Evolutionary conservation across 2,329 filamentous ascomycete genomes (phyloP).

Genomic region (Laburnicola sp.): DNA sequence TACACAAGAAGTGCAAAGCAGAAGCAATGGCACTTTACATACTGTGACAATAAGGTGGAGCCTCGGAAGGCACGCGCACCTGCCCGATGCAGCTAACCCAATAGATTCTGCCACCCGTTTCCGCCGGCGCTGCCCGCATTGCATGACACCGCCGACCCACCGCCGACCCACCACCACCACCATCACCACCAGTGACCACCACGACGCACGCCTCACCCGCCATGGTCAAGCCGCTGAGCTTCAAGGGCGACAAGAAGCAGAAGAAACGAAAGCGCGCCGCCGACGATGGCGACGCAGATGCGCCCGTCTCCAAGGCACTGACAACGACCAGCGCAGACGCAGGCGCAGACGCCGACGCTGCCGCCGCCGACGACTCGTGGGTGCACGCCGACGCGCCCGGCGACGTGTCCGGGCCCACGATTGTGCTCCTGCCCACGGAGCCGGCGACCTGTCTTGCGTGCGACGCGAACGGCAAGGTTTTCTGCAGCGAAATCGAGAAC

Average conservation of each 20-base stretch:
- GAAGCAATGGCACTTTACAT: background rate
- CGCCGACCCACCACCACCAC: conserved; percentile 3
- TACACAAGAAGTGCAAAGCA: background rate
- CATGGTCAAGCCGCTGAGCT: conserved; percentile 88
- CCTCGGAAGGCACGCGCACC: background rate
- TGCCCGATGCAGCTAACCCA: background rate
- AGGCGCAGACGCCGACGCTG: conserved; percentile 48
- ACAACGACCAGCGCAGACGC: conserved; percentile 42
- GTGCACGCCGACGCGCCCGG: conserved; percentile 74
- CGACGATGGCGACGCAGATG: conserved; percentile 52
- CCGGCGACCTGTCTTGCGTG: conserved; percentile 76
- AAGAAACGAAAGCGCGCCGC: conserved; percentile 84
- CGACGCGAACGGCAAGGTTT: conserved; percentile 85
- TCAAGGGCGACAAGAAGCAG: conserved; percentile 95
- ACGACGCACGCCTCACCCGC: conserved; percentile 7
- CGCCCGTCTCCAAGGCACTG: conserved; percentile 38
- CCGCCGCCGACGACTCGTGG: conserved; percentile 81
- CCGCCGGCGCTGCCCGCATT: conserved; percentile 30
- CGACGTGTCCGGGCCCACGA: conserved; percentile 79
- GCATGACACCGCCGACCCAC: conserved; percentile 4
- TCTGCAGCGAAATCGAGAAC: conserved; percentile 80
- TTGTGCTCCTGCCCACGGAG: conserved; percentile 79
- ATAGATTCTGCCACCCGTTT: conserved; percentile 23
- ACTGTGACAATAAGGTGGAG: too few relatives aligned
- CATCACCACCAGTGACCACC: conserved; percentile 17